These are phyloP conservation scores for Paxillus involutus DNA, from an alignment of 768 basidiomycete species.

Conservation along the genomic window DNA sequence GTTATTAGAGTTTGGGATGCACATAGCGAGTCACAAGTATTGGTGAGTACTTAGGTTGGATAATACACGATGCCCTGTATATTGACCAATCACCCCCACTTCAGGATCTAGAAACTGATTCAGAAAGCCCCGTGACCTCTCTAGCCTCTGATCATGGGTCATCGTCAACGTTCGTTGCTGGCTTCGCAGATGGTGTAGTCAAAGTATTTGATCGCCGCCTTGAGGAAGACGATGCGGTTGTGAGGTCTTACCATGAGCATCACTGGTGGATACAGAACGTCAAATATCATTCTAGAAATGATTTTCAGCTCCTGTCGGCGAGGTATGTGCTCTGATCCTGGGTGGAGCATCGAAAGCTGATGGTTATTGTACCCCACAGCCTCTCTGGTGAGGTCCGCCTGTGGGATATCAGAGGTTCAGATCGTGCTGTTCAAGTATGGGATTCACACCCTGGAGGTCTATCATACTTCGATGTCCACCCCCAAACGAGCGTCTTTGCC, in stretches of 20 bases:
- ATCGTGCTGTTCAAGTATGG: constrained; percentile 60
- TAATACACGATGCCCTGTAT: not conserved
- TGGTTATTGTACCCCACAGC: constrained; percentile 39
- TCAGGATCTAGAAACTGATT: constrained; percentile 87
- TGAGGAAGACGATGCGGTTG: constrained; percentile 78
- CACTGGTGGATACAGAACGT: constrained; percentile 95
- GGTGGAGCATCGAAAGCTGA: not conserved
- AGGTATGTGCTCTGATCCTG: constrained; percentile 50
- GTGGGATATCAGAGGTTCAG: constrained; percentile 80
- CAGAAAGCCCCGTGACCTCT: constrained; percentile 86
- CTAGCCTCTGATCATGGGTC: constrained; percentile 76
- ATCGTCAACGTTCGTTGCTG: constrained; percentile 79
- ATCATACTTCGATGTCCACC: constrained; percentile 85
- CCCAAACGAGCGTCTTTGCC: constrained; percentile 80
- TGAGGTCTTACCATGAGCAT: constrained; percentile 68
- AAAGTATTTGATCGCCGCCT: constrained; percentile 91
- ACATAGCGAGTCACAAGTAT: constrained; percentile 74
- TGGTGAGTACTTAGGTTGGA: constrained; percentile 43
- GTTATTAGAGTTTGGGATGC: constrained; percentile 95
- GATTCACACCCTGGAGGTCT: constrained; percentile 70
- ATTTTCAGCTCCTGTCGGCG: constrained; percentile 78
- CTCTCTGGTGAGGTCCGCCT: constrained; percentile 87
- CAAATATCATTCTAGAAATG: constrained; percentile 71
- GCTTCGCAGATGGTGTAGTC: constrained; percentile 90
- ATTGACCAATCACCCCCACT: constrained; percentile 1